Base-by-base conservation (phyloP, 257 asterid species). In the Orobanche coerulescens region DNA sequence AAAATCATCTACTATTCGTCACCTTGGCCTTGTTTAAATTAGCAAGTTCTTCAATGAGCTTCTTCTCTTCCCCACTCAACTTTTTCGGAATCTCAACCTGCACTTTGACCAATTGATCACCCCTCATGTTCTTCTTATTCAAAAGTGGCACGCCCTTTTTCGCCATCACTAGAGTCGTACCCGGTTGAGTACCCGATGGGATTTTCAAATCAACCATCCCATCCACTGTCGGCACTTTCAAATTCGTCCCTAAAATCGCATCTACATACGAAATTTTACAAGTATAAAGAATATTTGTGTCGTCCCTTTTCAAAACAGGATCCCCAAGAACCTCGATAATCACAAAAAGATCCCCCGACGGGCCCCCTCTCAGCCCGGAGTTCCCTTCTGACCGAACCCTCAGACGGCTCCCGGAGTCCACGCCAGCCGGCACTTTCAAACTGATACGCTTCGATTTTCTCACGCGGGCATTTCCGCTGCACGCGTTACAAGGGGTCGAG, bases 1-100 rank as follows among this genome's bases (percentile, higher is more conserved):
- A 15, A 19, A 19, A 1, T 67, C 80, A 81, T 71, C 78, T 75
- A 22, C 80, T 76, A 55, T 30, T 76, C 2, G 86, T 58, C 39
- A 91, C 81, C 81, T 84, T 85, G 18, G 78, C 88, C 83, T 89
- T 93, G 85, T 77, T 89, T 39, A 93, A 61, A 61, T 67, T 65
- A 1, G 97, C 88, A 42, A 93, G 92, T 48, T 87, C 97, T 77
- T 89, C 99, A 10, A 87, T 73, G 18, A 93, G 90, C 77, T 93
- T 87, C 84, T 67, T 82, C 80, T 93, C 99, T 54, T 93, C 96
- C 2, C 85, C 68, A 14, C 88, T 86, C n/a, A 90, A 47, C 36
- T 96, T 84, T 57, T 93, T 90, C 0, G 99, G 99, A 52, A 93
- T 93, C 94, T 89, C 99, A 4, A 93, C 97, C 66, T 89, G 99